Base-by-base conservation (phyloP, 2,329 filamentous ascomycete genomes). In the Dactylellina haptotyla region DNA sequence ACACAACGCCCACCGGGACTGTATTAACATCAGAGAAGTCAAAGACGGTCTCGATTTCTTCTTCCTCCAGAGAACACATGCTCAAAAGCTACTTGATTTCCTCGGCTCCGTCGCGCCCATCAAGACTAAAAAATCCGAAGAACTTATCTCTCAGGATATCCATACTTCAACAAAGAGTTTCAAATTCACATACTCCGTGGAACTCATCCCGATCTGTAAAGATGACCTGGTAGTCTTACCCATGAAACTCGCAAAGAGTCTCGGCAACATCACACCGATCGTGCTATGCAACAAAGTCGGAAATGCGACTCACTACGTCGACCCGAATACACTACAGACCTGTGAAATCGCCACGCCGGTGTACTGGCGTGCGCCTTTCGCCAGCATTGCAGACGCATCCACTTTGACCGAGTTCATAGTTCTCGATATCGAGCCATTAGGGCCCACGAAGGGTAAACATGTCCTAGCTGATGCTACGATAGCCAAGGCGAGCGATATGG, bases 21-120 rank as follows among this genome's bases (percentile, higher is more conserved):
- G 94, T 0, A 93, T 97, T 82, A 99, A 98, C 81, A 99, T 99
- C 83, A 97, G 96, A 80, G 95, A 99, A 82, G 91, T 92, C 26
- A 93, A 93, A 82, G 93, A 97, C 78, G 95, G 95, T 1, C 89
- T 99, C 71, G 95, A 99, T 80, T 99, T 99, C 81, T 99, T 89
- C 85, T 99, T 95, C 79, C 87, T 92, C 0, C 88, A 90, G 69
- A 86, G 92, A 78, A 99, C 97, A 79, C 91, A 96, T 78, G 94
- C 93, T 5, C 92, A 96, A 79, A 93, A 91, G 79, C 94, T 97
- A 80, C 87, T 96, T 74, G 93, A 98, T 81, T 96, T 97, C 80
- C 84, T 97, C 75, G 88, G 88, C 77, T 94, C 92, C 0, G 90
- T 96, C 12, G 87, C 89, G 0, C 93, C 95, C 0, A 86, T 92